Evolutionary conservation across 2,329 filamentous ascomycete species (phyloP), one percentile per base, ranked within the genome.

Genomic region (Domatiomyces globalis): DNA sequence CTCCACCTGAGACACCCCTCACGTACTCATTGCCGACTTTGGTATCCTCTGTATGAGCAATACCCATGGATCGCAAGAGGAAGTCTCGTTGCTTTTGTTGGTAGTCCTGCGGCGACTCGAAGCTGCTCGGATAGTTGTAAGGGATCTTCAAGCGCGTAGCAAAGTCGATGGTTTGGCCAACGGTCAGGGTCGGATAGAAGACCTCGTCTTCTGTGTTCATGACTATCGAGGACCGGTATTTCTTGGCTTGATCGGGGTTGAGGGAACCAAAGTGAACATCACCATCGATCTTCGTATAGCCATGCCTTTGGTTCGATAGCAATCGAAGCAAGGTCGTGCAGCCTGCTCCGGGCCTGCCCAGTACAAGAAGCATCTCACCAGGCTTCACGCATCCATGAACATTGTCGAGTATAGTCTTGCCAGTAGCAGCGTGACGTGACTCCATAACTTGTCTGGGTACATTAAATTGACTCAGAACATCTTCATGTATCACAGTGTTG

Each of bases 171-270:
- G 85, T 90, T 57, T 87, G 76, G 1, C 82, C 79, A 9, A 89
- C 84, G 0, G 81, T 86, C 19, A 92, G 69, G n/a, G 85, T 81
- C 0, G 85, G 81, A 56, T 87, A 89, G 63, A 89, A 85, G 25
- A 83, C 74, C 63, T 87, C 84, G 25, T 83, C 79, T 67, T 90
- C 85, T 12, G 86, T 81, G 58, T 87, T 87, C 64, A 90, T 89
- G 10, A 86, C 71, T 45, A 69, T 66, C 59, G 73, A 69, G 12
- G 70, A 71, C 20, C 69, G 63, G 56, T 70, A 73, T 8, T 68
- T 72, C 55, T 76, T 73, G 2, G 62, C 65, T 72, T 78, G 76
- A 6, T 69, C 62, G 0, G 76, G 69, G 57, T 73, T 68, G 0
- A 76, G 77, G 8, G 76, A 75, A n/a, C 77, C 77, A 58, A 83